Evolutionary conservation across 148 eudicot species (phyloP), one percentile per base, ranked within the genome.

Genomic region (Chenopodium quinoa): DNA sequence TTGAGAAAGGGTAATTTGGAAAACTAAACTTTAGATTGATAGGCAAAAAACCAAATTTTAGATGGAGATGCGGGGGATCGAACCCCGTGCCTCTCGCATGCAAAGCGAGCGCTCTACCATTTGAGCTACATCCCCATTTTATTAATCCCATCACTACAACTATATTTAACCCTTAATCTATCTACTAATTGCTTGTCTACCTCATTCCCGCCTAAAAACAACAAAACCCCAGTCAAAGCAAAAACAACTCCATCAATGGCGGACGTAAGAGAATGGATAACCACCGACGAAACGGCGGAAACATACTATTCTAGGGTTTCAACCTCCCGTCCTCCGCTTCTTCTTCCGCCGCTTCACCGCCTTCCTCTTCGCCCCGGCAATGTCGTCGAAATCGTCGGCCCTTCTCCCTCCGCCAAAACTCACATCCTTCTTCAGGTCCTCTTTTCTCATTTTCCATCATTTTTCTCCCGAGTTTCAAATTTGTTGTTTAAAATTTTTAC

Each of bases 21-120:
- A 23, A 23, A 23, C 23, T 23, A 23, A 23, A 23, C 23, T 23
- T 23, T 23, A 23, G 23, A 23, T 23, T 23, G 23, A 23, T 23
- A 23, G 23, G 23, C 23, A 23, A 32, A 32, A 32, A 1, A 2
- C 34, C 34, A 32, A 32, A 32, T 3, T 32, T 32, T 1, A 27
- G 37, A 34, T 34, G 92, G 94, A 88, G 95, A 92, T 92, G 95
- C 92, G 88, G 95, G 91, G 95, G 84, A 90, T 92, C 91, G 93
- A 92, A 92, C 92, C 93, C 93, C 91, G 89, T 90, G 89, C 92
- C 89, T 88, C 92, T 91, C 90, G 91, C 88, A 87, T 89, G 92
- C 92, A 87, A 92, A 88, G 91, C 91, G 87, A 92, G 92, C 90
- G 91, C 91, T 91, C 91, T 91, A 88, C 94, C 94, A 88, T 90